phyloP scores from a whole-genome alignment of 2,329 filamentous ascomycete genomes.

The Verticillium nonalfalfae region DNA sequence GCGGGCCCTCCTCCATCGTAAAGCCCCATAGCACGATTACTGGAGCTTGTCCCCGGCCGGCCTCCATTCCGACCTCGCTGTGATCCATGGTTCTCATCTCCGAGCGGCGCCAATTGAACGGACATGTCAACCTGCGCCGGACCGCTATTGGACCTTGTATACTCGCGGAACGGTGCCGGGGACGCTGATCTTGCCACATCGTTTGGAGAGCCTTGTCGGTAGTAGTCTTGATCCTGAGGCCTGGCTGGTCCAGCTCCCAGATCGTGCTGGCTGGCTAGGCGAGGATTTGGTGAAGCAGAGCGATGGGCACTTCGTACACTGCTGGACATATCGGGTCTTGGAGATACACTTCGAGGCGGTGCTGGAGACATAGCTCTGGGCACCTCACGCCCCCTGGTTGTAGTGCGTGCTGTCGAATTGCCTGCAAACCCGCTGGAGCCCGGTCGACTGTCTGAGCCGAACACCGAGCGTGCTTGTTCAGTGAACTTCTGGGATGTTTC shows the following conservation, averaged over 20 bases:
- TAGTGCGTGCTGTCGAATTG: conserved; percentile 44
- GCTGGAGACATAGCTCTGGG: conserved; percentile 62
- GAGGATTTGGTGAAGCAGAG: conserved; percentile 57
- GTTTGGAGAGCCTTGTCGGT: conserved; percentile 45
- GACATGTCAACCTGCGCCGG: conserved; percentile 54
- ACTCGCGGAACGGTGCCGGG: conserved; percentile 40
- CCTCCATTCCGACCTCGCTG: conserved; percentile 43
- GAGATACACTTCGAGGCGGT: conserved; percentile 57
- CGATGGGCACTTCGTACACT: conserved; percentile 36
- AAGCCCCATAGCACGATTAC: conserved; percentile 45
- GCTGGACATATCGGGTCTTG: conserved; percentile 49
- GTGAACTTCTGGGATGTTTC: conserved; percentile 87
- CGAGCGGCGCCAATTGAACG: conserved; percentile 56
- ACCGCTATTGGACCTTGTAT: conserved; percentile 44
- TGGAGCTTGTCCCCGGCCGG: conserved; percentile 39
- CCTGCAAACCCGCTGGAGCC: conserved; percentile 27
- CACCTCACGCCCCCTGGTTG: conserved; percentile 53
- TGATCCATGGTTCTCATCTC: conserved; percentile 54
- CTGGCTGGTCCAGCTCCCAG: background rate
- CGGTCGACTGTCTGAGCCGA: conserved; percentile 35
- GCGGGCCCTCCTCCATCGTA: conserved; percentile 43
- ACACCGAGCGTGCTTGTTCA: conserved; percentile 76
- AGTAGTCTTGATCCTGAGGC: conserved; percentile 41
- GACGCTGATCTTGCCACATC: conserved; percentile 39
- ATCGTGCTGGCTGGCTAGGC: conserved; percentile 30